Evolutionary conservation across 345 rosid genomes (phyloP).

Genomic region (Camelina neglecta): DNA sequence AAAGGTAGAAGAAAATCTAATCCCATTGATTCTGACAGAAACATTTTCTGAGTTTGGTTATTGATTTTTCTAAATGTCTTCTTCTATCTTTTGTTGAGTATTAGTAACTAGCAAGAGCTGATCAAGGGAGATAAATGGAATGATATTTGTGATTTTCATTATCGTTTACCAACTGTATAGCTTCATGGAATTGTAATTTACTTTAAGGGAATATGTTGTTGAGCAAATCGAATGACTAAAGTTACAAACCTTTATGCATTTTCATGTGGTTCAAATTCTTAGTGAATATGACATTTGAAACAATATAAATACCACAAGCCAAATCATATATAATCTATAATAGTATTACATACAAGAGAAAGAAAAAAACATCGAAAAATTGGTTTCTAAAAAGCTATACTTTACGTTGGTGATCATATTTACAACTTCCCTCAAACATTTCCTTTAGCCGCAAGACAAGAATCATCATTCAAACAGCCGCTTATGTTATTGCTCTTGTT

Average conservation of each 20-base stretch:
- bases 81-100: background rate
- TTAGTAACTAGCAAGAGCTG: background rate
- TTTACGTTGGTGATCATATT: constrained; percentile 32
- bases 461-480: constrained; percentile 15
- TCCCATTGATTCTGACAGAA: constrained; percentile 45
- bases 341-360: background rate
- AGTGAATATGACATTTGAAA: background rate
- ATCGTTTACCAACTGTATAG: background rate
- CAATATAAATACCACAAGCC: constrained; percentile 21
- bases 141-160: background rate
- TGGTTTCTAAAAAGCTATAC: constrained; percentile 30
- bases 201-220: background rate
- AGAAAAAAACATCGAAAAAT: background rate
- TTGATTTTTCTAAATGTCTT: background rate
- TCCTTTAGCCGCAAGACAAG: constrained; percentile 9
- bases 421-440: constrained; percentile 27
- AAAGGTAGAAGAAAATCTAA: constrained; percentile 47
- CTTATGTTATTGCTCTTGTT: constrained; percentile 26
- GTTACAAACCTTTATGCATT: background rate
- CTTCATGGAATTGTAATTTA: background rate
- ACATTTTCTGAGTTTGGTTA: constrained; percentile 16
- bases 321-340: constrained; percentile 13
- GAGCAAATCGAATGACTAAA: background rate
- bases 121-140: no score
- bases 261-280: background rate